Conservation (phyloP, 768 basidiomycete species). For the Dioszegia aurantiaca region DNA sequence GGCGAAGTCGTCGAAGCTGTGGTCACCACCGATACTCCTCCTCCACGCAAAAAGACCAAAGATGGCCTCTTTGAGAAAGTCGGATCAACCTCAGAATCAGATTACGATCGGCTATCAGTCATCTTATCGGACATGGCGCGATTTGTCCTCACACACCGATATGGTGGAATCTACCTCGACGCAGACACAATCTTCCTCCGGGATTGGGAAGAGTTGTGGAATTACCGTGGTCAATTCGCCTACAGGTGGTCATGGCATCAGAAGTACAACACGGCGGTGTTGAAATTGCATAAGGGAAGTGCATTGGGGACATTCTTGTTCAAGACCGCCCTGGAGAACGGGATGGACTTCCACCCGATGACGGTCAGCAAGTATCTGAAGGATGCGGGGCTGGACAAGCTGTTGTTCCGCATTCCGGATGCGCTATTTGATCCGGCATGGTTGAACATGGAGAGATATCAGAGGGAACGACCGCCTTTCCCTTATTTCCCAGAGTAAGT, state of each 20-base stretch:
- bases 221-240: slow-evolving; percentile 92
- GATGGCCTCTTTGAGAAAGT: slow-evolving; percentile 71
- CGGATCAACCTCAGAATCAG: slow-evolving; percentile 79
- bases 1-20: slow-evolving; percentile 32
- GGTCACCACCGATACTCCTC: slow-evolving; percentile 24
- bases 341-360: slow-evolving; percentile 94
- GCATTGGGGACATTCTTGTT: slow-evolving; percentile 91
- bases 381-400: slow-evolving; percentile 78
- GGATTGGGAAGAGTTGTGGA: slow-evolving; percentile 98
- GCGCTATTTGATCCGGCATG: slow-evolving; percentile 96
- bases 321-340: slow-evolving; percentile 86
- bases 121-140: slow-evolving; percentile 96
- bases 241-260: slow-evolving; percentile 91
- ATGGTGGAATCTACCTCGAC: slow-evolving; percentile 93
- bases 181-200: slow-evolving; percentile 93
- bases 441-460: slow-evolving; percentile 89
- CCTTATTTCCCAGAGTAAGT: slow-evolving; percentile 82
- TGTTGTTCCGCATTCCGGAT: slow-evolving; percentile 85
- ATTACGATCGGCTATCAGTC: slow-evolving; percentile 87
- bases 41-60: slow-evolving; percentile 46
- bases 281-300: slow-evolving; percentile 87
- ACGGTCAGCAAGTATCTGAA: slow-evolving; percentile 84
- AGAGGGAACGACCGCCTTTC: slow-evolving; percentile 87
- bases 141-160: slow-evolving; percentile 94
- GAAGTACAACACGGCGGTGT: slow-evolving; percentile 93